phyloP scores from a whole-genome alignment of 169 alveolate genomes.

The Plasmodium chabaudi region DNA sequence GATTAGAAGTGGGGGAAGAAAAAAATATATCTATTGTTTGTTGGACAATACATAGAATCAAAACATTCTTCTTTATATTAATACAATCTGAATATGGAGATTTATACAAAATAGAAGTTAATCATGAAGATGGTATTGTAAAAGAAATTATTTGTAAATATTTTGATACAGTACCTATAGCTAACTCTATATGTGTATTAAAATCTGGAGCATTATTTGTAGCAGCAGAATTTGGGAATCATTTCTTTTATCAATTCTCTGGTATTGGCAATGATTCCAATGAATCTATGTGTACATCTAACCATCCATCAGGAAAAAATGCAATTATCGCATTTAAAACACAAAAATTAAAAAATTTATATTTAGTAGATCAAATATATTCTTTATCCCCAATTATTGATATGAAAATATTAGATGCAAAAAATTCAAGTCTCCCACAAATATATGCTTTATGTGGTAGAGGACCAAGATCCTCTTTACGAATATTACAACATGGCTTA shows the following conservation, averaged over 20 bases:
- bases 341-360: conserved; percentile 90
- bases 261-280: conserved; percentile 87
- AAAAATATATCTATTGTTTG: conserved; percentile 91
- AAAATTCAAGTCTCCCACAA: conserved; percentile 85
- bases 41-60: conserved; percentile 93
- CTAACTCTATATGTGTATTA: conserved; percentile 93
- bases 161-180: conserved; percentile 97
- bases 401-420: conserved; percentile 95
- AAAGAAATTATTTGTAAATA: conserved; percentile 92
- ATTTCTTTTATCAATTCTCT: conserved; percentile 89
- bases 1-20: conserved; percentile 92
- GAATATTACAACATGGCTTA: conserved; percentile 96
- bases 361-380: conserved; percentile 91
- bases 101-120: conserved; percentile 90
- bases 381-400: conserved; percentile 96
- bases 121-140: conserved; percentile 91
- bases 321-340: conserved; percentile 94
- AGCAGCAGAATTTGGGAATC: conserved; percentile 98
- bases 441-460: conserved; percentile 95
- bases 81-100: conserved; percentile 97
- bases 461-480: conserved; percentile 95
- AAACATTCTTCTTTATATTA: conserved; percentile 94
- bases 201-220: conserved; percentile 96
- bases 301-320: conserved; percentile 89
- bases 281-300: conserved; percentile 91